Percentiles rank a stretch among this genome's conserved stretches.
Conservation (phyloP, 768 basidiomycete genomes). For the Lactifluus rugatus region DNA sequence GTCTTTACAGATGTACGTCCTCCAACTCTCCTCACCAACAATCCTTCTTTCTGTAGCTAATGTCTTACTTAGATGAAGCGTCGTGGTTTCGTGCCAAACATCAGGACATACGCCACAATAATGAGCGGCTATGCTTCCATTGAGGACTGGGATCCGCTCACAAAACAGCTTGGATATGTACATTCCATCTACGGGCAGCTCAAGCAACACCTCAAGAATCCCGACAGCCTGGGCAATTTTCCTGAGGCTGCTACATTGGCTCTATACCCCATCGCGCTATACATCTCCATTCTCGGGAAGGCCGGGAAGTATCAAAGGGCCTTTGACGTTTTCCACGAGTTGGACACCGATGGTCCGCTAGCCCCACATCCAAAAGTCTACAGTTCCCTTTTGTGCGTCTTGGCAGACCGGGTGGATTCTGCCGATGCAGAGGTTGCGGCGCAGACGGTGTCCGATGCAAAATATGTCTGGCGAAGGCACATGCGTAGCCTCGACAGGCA, state of each 20-base stretch:
- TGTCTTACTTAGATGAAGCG: conserved; percentile 61
- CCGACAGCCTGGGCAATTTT: conserved; percentile 36
- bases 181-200: conserved; percentile 53
- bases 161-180: conserved; percentile 54
- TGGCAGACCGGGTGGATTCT: conserved; percentile 26
- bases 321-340: conserved; percentile 64
- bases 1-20: conserved; percentile 57
- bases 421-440: conserved; percentile 14
- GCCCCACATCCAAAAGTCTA: conserved; percentile 52
- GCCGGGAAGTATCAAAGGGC: conserved; percentile 52
- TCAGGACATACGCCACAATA: conserved; percentile 60
- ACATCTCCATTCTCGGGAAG: conserved; percentile 58
- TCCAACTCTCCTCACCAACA: not conserved
- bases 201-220: conserved; percentile 40
- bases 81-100: conserved; percentile 61
- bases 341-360: conserved; percentile 56
- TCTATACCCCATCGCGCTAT: conserved; percentile 40
- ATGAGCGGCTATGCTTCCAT: conserved; percentile 55
- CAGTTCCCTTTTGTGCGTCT: conserved; percentile 54
- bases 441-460: conserved; percentile 42
- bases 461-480: conserved; percentile 61
- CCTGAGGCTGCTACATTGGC: conserved; percentile 27
- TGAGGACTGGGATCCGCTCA: conserved; percentile 46
- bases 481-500: conserved; percentile 40
- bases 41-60: not conserved